phyloP scores from a whole-genome alignment of 2,329 filamentous ascomycete genomes.

The Orbilia blumenaviensis region DNA sequence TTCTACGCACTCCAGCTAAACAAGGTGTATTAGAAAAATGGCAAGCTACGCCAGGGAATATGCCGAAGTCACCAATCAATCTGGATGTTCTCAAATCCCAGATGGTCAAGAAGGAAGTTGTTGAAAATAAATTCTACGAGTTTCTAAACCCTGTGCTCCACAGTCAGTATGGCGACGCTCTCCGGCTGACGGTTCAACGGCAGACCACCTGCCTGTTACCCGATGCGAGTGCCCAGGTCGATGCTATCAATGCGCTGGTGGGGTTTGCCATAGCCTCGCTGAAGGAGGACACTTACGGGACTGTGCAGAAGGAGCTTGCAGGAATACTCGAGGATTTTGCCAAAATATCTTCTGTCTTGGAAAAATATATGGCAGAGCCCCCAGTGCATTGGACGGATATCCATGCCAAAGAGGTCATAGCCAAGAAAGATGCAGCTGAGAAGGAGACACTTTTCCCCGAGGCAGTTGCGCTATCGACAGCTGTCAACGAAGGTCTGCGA shows the following conservation, averaged over 20 bases:
- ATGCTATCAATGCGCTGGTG: constrained; percentile 54
- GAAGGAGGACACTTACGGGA: constrained; percentile 56
- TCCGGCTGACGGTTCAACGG: constrained; percentile 56
- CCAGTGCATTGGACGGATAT: constrained; percentile 58
- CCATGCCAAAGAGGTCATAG: constrained; percentile 43
- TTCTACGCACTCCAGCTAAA: constrained; percentile 30
- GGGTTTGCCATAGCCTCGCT: constrained; percentile 55
- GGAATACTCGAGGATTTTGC: constrained; percentile 55
- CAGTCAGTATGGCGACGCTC: constrained; percentile 54
- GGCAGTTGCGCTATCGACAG: constrained; percentile 1
- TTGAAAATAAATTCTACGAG: constrained; percentile 43
- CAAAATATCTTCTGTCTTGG: constrained; percentile 53
- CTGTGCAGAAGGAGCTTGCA: constrained; percentile 56
- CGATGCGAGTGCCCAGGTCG: constrained; percentile 55
- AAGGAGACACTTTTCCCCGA: constrained; percentile 33
- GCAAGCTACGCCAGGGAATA: constrained; percentile 46
- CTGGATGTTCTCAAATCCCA: constrained; percentile 33
- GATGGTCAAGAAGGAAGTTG: constrained; percentile 42
- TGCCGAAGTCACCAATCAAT: constrained; percentile 43
- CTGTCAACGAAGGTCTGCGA: constrained; percentile 22
- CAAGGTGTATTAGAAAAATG: constrained; percentile 25
- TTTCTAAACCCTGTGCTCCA: constrained; percentile 48
- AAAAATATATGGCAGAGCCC: constrained; percentile 55
- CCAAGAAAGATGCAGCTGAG: constrained; percentile 12
- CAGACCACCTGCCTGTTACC: constrained; percentile 56